Conservation (phyloP, 345 rosid species). For the Chamaenerion angustifolium region DNA sequence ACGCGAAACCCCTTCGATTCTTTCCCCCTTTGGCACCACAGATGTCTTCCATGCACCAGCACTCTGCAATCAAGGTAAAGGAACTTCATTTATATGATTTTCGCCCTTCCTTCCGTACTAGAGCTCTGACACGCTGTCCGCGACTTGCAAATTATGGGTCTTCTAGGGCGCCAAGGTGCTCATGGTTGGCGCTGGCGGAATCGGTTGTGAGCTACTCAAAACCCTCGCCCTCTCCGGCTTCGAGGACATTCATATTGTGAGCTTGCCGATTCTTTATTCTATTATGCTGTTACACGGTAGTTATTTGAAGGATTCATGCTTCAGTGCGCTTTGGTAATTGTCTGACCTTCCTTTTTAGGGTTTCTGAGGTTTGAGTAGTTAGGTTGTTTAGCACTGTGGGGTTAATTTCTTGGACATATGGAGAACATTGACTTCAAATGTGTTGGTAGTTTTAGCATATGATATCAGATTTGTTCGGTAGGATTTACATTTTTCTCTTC, state of each 20-base stretch:
- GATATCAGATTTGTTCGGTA: too few species aligned
- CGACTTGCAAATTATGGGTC: neutral
- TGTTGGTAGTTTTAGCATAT: too few species aligned
- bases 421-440: too few species aligned
- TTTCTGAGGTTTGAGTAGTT: constrained; percentile 5
- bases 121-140: too few species aligned
- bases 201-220: constrained; percentile 96
- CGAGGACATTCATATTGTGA: constrained; percentile 85
- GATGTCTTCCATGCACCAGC: too few species aligned
- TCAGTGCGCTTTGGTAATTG: too few species aligned
- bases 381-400: constrained; percentile 3
- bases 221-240: constrained; percentile 92
- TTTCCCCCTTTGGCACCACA: too few species aligned
- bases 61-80: too few species aligned
- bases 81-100: too few species aligned
- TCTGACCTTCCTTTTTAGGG: neutral
- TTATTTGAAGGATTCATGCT: neutral
- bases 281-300: neutral
- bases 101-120: too few species aligned
- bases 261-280: constrained; percentile 10
- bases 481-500: too few species aligned
- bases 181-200: constrained; percentile 99
- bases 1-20: too few species aligned
- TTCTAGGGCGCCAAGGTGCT: constrained; percentile 87
- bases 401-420: neutral